Conservation (phyloP, 352 stramenopile species). For the Halophytophthora polymorphica region DNA sequence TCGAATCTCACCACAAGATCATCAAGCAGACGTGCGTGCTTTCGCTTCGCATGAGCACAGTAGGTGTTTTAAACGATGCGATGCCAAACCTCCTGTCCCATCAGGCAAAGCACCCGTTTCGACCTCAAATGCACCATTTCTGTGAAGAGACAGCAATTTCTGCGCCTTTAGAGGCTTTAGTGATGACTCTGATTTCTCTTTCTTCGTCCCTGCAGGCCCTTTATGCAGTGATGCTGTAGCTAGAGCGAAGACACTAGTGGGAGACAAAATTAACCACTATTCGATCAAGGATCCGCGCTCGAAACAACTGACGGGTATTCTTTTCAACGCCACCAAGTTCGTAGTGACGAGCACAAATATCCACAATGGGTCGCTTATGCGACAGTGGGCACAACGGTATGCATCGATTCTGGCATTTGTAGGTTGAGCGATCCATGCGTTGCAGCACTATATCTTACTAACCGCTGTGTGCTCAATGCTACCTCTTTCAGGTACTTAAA, state of each 20-base stretch:
- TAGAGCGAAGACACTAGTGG: neutral
- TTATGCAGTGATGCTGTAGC: neutral
- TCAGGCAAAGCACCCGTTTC: neutral
- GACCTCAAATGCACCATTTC: constrained; percentile 1
- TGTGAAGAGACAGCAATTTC: constrained; percentile 1
- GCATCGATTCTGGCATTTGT: neutral
- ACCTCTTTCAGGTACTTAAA: constrained; percentile 5
- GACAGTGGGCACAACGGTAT: constrained; percentile 1
- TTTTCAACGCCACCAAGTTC: constrained; percentile 17
- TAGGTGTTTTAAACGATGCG: constrained; percentile 7
- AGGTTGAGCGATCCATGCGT: neutral
- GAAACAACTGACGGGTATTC: neutral
- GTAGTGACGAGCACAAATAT: constrained; percentile 4
- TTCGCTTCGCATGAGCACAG: constrained; percentile 1
- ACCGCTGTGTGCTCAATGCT: neutral
- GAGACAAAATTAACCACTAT: constrained; percentile 15
- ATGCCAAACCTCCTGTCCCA: constrained; percentile 8
- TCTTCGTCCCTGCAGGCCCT: neutral
- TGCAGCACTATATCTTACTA: neutral
- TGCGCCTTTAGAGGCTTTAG: neutral
- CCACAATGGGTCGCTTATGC: neutral
- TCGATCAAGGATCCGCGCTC: constrained; percentile 1
- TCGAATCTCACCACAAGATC: constrained; percentile 6
- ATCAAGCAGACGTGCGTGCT: constrained; percentile 9
- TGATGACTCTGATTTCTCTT: neutral